Base-by-base conservation (phyloP, 2,329 filamentous ascomycete genomes). In the Venturia oleaginea region DNA sequence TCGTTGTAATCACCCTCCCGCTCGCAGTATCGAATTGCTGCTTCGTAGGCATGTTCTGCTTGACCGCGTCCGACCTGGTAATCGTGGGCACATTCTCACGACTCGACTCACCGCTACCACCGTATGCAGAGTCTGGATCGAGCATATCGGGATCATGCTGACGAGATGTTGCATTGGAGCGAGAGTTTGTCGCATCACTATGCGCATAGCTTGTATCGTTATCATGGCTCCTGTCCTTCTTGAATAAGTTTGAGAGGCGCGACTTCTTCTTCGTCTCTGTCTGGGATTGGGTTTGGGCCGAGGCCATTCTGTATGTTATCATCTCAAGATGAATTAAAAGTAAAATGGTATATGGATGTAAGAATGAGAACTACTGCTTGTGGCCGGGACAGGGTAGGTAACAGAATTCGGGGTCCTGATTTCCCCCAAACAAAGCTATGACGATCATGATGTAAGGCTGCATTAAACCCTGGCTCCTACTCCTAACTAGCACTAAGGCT, bases 1-100 rank as follows among this genome's bases (percentile, higher is more conserved):
- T 63, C 11, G 62, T 63, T n/a, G 62, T 63, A 13, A 63, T 57
- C 24, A 57, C 51, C 17, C 62, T 55, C 6, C 62, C 62, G n/a
- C 46, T 54, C 17, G 51, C 51, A 51, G 46, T 40, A 19, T 63
- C 62, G 32, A 51, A 54, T 37, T 57, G 34, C n/a, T 46, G 46
- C 24, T 63, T 40, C n/a, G 51, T 48, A 1, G 46, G 46, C 51
- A 48, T 48, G 30, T 48, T 48, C 34, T 63, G 62, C 22, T 10
- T 37, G 4, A 34, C 32, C 13, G 48, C 62, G n/a, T 57, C 40
- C 11, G 40, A 46, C 51, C 38, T 30, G 5, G 62, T 51, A 32
- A 63, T 63, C 2, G 62, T 63, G 10, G 62, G 62, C 17, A 63
- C 48, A 27, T 46, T 43, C 27, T 38, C 27, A 13, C 42, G 27